Evolutionary conservation across 2,329 filamentous ascomycete genomes (phyloP), one percentile per base, ranked within the genome.

Genomic region (Venturia asperata): DNA sequence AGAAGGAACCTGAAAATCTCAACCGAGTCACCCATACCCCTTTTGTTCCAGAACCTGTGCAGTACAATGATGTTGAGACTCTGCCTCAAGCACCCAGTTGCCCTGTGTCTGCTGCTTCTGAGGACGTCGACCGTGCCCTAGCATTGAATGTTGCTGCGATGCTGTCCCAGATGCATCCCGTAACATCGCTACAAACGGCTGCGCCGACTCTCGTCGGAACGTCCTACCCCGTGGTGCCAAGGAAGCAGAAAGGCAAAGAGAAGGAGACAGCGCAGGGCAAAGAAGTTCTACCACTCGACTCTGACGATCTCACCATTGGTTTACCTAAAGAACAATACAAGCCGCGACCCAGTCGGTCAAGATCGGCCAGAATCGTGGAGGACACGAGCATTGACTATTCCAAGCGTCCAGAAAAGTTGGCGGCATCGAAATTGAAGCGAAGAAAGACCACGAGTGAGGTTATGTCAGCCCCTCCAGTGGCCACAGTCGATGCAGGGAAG

Each of bases 321-420:
- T 24, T 65, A 41, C 64, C 64, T 5, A 37, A 47, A 37, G 64
- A 66, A 41, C 30, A 63, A 39, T 66, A 64, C 37, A 64, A 63
- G 30, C 61, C 61, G 13, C 60, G 64, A 24, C 55, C 64, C 5
- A 41, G 37, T 41, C 60, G 64, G 17, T 63, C 60, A 30, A 21
- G 61, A 37, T 66, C 64, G 10, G 39, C 60, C 27, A 21, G 27
- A 9, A 55, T 62, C 11, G 19, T 34, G 17, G 30, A 63, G 13
- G 45, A 64, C n/a, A 39, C 19, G 19, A 34, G 30, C 24, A 61
- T 60, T 19, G 61, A 66, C 45, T 64, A 64, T 11, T 39, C 42
- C 6, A 55, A 42, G n/a, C 30, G 37, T 21, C 55, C 43, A 13
- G 61, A 66, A 39, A 39, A 64, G 43, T 19, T 21, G 42, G 19